phyloP scores from a whole-genome alignment of 495 filamentous ascomycete species.

The Letharia columbiana region DNA sequence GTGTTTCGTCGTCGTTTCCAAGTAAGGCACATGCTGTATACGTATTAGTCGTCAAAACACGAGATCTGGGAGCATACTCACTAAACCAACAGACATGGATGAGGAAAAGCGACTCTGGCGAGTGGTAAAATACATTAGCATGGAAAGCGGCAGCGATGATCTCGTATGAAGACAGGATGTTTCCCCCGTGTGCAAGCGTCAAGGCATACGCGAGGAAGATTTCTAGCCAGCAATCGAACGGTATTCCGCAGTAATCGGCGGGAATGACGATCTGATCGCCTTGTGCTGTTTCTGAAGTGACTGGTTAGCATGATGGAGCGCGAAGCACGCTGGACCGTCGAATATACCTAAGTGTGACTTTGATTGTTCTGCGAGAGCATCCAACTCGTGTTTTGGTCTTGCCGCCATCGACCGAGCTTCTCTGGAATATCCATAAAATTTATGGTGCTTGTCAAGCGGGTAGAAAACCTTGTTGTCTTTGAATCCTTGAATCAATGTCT shows the following conservation, averaged over 20 bases:
- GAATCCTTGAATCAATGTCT: slow-evolving; percentile 71
- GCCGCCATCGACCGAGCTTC: slow-evolving; percentile 33
- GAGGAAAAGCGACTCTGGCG: slow-evolving; percentile 53
- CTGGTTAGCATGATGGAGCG: slow-evolving; percentile 3
- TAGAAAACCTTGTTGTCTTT: slow-evolving; percentile 68
- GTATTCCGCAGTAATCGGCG: slow-evolving; percentile 64
- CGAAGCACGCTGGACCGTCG: not conserved
- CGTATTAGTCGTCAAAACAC: slow-evolving; percentile 22
- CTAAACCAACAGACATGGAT: slow-evolving; percentile 76
- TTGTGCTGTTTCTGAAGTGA: slow-evolving; percentile 22
- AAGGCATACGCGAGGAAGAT: slow-evolving; percentile 85
- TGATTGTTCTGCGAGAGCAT: slow-evolving; percentile 4
- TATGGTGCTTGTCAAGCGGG: slow-evolving; percentile 58
- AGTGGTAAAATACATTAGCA: slow-evolving; percentile 69
- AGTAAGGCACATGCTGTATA: slow-evolving; percentile 66
- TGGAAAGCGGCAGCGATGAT: slow-evolving; percentile 63
- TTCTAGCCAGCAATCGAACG: slow-evolving; percentile 77
- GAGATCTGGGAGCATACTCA: slow-evolving; percentile 31
- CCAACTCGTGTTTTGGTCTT: slow-evolving; percentile 23
- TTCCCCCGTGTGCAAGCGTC: slow-evolving; percentile 50
- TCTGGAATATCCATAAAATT: slow-evolving; percentile 56
- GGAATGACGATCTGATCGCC: slow-evolving; percentile 36
- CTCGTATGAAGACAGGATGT: slow-evolving; percentile 62
- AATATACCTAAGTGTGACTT: slow-evolving; percentile 13
- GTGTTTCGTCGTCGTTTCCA: slow-evolving; percentile 68